These are phyloP conservation scores for Blepharisma japonicum DNA, from an alignment of 73 alveolate species.

Conservation along the genomic window DNA sequence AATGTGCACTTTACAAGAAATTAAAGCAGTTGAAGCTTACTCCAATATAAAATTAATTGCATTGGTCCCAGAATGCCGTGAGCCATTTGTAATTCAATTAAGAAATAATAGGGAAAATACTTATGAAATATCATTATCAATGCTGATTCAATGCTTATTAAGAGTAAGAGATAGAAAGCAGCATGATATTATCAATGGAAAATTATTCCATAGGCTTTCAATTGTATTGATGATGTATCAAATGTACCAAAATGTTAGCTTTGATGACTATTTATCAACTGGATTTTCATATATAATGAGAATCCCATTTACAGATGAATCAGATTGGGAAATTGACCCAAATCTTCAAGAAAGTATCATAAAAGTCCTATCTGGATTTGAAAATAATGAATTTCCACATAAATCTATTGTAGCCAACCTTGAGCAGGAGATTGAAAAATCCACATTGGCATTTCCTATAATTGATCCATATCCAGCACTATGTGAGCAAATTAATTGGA, in stretches of 20 bases:
- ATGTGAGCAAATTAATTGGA: background rate
- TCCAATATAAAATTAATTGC: background rate
- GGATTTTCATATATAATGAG: background rate
- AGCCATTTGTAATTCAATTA: background rate
- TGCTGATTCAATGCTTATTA: background rate
- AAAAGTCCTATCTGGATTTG: background rate
- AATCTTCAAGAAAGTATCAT: background rate
- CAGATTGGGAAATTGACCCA: background rate
- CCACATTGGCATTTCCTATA: background rate
- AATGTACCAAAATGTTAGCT: background rate
- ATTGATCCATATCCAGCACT: background rate
- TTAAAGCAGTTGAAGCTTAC: background rate
- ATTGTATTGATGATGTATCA: constrained; percentile 8
- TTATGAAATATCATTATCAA: background rate
- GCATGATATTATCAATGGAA: constrained; percentile 1
- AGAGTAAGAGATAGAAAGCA: background rate
- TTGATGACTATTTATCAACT: background rate
- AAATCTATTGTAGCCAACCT: background rate
- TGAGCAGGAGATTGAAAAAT: background rate
- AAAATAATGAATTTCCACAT: background rate
- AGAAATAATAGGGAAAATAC: background rate
- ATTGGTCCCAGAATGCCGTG: background rate
- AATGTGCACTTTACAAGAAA: background rate
- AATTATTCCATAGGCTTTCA: background rate
- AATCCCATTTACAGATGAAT: background rate